A percentile compares a stretch with the other conserved stretches of the same genome.
Evolutionary conservation across 768 basidiomycete genomes (phyloP).

Genomic region (Gloeostereum incarnatum): DNA sequence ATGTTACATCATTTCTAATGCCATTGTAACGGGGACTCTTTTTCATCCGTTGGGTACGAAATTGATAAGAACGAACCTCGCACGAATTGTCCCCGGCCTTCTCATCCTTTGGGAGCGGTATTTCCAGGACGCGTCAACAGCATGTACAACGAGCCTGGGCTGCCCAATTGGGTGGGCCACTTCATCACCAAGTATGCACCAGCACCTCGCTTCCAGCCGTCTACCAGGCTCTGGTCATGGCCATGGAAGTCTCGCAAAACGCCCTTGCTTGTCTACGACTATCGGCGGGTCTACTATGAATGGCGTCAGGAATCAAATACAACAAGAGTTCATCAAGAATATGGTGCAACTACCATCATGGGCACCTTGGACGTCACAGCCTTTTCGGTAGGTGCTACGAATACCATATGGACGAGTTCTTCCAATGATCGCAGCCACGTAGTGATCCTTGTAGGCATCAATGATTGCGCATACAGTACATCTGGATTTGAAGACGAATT

Average conservation of each 20-base stretch:
- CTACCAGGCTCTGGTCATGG: conserved; percentile 16
- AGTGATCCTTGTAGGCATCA: conserved; percentile 65
- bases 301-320: conserved; percentile 32
- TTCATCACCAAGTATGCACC: conserved; percentile 35
- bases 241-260: conserved; percentile 18
- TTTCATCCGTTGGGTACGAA: conserved; percentile 36
- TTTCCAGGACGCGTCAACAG: conserved; percentile 34
- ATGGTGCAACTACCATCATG: conserved; percentile 24
- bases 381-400: conserved; percentile 39
- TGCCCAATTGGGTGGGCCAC: conserved; percentile 62
- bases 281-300: conserved; percentile 37
- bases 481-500: no score
- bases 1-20: no score
- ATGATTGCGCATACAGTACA: conserved; percentile 45
- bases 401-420: no score
- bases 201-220: conserved; percentile 22
- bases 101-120: conserved; percentile 35
- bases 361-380: conserved; percentile 32
- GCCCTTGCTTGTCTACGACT: conserved; percentile 46
- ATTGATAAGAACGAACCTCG: conserved; percentile 8
- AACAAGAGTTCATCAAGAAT: conserved; percentile 25
- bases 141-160: conserved; percentile 31
- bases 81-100: conserved; percentile 21
- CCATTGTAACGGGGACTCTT: no score
- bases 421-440: no score